phyloP scores from a whole-genome alignment of 768 basidiomycete genomes.

The Macrolepiota dolichaula region DNA sequence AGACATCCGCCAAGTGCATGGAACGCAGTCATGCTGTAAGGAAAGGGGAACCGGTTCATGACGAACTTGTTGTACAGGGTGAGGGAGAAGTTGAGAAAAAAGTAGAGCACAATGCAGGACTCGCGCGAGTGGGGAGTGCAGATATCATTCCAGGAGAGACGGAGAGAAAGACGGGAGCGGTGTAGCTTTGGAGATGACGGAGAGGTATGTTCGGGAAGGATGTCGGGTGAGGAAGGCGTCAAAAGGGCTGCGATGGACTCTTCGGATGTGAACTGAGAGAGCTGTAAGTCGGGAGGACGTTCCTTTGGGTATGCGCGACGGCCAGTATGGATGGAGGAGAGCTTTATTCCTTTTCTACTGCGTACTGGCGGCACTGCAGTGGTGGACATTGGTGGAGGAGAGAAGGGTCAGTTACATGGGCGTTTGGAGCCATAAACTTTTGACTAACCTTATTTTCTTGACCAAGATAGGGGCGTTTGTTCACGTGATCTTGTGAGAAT shows the following conservation, averaged over 20 bases:
- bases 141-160: background rate
- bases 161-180: background rate
- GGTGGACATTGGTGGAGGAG: background rate
- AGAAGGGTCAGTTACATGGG: background rate
- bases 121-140: constrained; percentile 19
- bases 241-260: background rate
- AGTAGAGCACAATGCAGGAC: constrained; percentile 78
- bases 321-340: background rate
- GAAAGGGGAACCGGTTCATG: constrained; percentile 90
- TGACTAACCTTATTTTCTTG: background rate
- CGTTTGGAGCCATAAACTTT: background rate
- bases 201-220: constrained; percentile 4
- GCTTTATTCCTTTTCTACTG: background rate
- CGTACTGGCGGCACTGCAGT: background rate
- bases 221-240: constrained; percentile 1
- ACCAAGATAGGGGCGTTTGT: background rate
- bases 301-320: constrained; percentile 7
- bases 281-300: background rate
- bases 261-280: background rate
- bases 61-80: constrained; percentile 96
- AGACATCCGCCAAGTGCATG: constrained; percentile 85
- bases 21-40: constrained; percentile 90
- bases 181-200: constrained; percentile 1
- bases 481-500: background rate
- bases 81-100: constrained; percentile 85